Evolutionary conservation across 1,284 basidiomycete species (phyloP).

Genomic region (Austroboletus sp.): DNA sequence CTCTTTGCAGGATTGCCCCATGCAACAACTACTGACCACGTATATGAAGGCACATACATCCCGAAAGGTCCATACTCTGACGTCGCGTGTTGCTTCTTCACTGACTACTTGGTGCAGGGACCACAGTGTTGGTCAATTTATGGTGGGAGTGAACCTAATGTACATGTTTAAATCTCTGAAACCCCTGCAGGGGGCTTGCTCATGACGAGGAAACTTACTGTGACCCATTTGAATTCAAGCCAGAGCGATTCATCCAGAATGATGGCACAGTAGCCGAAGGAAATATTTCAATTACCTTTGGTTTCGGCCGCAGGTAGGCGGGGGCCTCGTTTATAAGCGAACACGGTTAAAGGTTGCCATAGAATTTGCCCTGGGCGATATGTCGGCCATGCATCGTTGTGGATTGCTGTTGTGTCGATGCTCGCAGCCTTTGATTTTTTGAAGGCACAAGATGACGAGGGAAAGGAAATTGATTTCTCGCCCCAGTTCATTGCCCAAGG

Average conservation of each 20-base stretch:
- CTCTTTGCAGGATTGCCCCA: slow-evolving; percentile 38
- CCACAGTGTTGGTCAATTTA: slow-evolving; percentile 41
- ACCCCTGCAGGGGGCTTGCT: slow-evolving; percentile 38
- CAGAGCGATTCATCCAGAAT: slow-evolving; percentile 36
- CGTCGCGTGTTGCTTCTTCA: neutral
- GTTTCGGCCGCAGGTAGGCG: slow-evolving; percentile 40
- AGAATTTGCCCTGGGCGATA: slow-evolving; percentile 31
- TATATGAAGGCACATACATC: slow-evolving; percentile 39
- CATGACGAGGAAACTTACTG: slow-evolving; percentile 40
- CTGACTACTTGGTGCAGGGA: slow-evolving; percentile 16
- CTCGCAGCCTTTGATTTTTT: slow-evolving; percentile 21
- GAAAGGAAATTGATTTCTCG: slow-evolving; percentile 15
- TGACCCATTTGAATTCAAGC: slow-evolving; percentile 40
- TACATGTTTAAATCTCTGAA: neutral
- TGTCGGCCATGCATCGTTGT: slow-evolving; percentile 35
- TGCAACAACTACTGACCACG: slow-evolving; percentile 37
- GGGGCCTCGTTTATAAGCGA: neutral
- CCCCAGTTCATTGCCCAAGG: slow-evolving; percentile 17
- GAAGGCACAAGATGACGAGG: slow-evolving; percentile 21
- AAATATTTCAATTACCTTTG: slow-evolving; percentile 36
- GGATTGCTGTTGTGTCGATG: slow-evolving; percentile 25
- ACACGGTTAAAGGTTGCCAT: neutral
- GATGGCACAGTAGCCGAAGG: slow-evolving; percentile 27
- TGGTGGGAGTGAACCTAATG: slow-evolving; percentile 32
- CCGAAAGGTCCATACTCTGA: slow-evolving; percentile 32